A percentile compares a stretch with the other conserved stretches of the same genome.
These are phyloP conservation scores for Endogone sp. DNA, from an alignment of 192 early-diverging fungal species.

Conservation along the genomic window DNA sequence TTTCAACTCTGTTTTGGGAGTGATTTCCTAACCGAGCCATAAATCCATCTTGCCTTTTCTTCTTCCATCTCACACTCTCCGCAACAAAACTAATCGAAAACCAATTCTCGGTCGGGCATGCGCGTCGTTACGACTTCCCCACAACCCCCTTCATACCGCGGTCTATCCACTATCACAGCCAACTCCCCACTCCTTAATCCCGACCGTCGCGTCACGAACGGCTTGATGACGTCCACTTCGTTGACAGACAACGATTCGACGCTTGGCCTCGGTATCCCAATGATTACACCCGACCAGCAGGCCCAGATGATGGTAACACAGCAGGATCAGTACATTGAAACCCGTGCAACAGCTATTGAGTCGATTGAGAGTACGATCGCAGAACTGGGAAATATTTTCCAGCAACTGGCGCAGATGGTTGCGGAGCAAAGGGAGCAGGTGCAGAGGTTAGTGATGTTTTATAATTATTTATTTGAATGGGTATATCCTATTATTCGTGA, in stretches of 20 bases:
- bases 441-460: no score
- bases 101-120: background rate
- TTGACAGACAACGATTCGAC: slow-evolving; percentile 30
- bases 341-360: slow-evolving; percentile 86
- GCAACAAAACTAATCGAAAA: background rate
- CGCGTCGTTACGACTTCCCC: background rate
- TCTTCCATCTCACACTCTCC: background rate
- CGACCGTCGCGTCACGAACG: slow-evolving; percentile 3
- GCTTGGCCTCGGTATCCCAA: slow-evolving; percentile 40
- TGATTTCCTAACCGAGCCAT: background rate
- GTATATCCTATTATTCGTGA: no score
- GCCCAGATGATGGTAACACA: slow-evolving; percentile 64
- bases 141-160: background rate
- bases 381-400: slow-evolving; percentile 89
- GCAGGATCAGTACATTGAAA: slow-evolving; percentile 83
- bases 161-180: slow-evolving; percentile 18
- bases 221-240: background rate
- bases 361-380: slow-evolving; percentile 97
- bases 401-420: slow-evolving; percentile 81
- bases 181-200: slow-evolving; percentile 55
- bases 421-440: slow-evolving; percentile 85
- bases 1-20: background rate
- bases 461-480: no score
- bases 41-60: background rate
- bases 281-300: slow-evolving; percentile 46